These are phyloP conservation scores for Phoma herbarum DNA, from an alignment of 2,329 filamentous ascomycete genomes.

Conservation along the genomic window DNA sequence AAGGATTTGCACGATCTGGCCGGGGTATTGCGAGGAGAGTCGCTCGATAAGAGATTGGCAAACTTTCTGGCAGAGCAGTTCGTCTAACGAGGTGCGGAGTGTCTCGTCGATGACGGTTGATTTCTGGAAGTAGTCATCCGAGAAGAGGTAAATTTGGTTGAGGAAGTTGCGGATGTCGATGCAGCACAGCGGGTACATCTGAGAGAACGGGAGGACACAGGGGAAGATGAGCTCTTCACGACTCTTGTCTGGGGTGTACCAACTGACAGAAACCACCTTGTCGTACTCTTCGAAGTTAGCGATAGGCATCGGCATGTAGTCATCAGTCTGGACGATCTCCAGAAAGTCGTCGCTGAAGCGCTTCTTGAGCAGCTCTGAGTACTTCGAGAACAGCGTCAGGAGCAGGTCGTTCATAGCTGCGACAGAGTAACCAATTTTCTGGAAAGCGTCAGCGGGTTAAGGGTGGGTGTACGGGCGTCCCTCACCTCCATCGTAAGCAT, in stretches of 20 bases:
- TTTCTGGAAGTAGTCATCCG: slow-evolving; percentile 93
- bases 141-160: slow-evolving; percentile 98
- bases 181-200: slow-evolving; percentile 98
- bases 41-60: slow-evolving; percentile 89
- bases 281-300: slow-evolving; percentile 90
- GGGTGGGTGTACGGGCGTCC: slow-evolving; percentile 30
- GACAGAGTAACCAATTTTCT: slow-evolving; percentile 92
- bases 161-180: slow-evolving; percentile 98
- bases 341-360: slow-evolving; percentile 96
- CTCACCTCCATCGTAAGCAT: slow-evolving; percentile 95
- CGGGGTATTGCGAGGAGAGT: slow-evolving; percentile 89
- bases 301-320: slow-evolving; percentile 99
- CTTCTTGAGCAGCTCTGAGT: slow-evolving; percentile 87
- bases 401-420: slow-evolving; percentile 82
- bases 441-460: slow-evolving; percentile 18
- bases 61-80: slow-evolving; percentile 91
- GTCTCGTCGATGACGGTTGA: slow-evolving; percentile 91
- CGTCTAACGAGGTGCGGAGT: slow-evolving; percentile 86
- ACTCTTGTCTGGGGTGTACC: slow-evolving; percentile 87
- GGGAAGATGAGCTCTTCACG: slow-evolving; percentile 83
- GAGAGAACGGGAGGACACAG: slow-evolving; percentile 94
- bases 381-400: slow-evolving; percentile 90
- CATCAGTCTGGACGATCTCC: slow-evolving; percentile 89
- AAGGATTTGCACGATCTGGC: slow-evolving; percentile 97
- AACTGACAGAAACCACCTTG: slow-evolving; percentile 94